Percentiles rank a stretch among this genome's conserved stretches.
Evolutionary conservation across 768 basidiomycete species (phyloP).

Genomic region (Hygrophoropsis aurantiaca): DNA sequence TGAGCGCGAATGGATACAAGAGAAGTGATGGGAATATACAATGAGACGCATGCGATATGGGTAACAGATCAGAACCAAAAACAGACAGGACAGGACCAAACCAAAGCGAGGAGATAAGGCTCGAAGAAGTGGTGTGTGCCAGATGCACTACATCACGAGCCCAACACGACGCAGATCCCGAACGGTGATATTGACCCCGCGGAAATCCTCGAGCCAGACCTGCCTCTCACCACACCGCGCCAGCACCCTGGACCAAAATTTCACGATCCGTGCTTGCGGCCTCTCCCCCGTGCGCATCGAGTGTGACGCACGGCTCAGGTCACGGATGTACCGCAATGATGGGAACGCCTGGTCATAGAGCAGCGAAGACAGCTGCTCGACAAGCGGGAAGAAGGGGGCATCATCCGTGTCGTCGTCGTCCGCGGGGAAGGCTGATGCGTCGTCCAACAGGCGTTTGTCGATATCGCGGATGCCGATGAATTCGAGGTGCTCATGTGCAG

Average conservation of each 20-base stretch:
- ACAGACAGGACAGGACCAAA: background rate
- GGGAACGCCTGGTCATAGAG: conserved; percentile 63
- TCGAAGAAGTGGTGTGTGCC: background rate
- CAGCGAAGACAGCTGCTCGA: conserved; percentile 63
- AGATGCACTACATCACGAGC: conserved; percentile 15
- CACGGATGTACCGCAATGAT: conserved; percentile 55
- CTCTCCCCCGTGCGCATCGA: conserved; percentile 41
- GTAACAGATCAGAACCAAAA: background rate
- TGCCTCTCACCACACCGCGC: conserved; percentile 49
- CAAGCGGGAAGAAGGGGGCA: conserved; percentile 61
- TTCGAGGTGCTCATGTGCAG: conserved; percentile 57
- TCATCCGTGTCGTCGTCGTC: conserved; percentile 32
- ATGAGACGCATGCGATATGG: conserved; percentile 12
- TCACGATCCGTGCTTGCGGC: conserved; percentile 34
- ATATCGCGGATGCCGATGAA: conserved; percentile 75
- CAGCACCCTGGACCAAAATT: conserved; percentile 54
- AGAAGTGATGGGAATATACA: conserved; percentile 28
- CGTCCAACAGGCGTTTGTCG: conserved; percentile 58
- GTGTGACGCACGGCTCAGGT: conserved; percentile 63
- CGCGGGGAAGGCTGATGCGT: conserved; percentile 31
- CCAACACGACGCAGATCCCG: conserved; percentile 40
- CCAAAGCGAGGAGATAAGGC: background rate
- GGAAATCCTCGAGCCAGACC: conserved; percentile 67
- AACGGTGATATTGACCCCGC: conserved; percentile 56
- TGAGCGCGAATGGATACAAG: conserved; percentile 32